Base-by-base conservation (phyloP, 257 asterid genomes). In the Orobanche coerulescens region DNA sequence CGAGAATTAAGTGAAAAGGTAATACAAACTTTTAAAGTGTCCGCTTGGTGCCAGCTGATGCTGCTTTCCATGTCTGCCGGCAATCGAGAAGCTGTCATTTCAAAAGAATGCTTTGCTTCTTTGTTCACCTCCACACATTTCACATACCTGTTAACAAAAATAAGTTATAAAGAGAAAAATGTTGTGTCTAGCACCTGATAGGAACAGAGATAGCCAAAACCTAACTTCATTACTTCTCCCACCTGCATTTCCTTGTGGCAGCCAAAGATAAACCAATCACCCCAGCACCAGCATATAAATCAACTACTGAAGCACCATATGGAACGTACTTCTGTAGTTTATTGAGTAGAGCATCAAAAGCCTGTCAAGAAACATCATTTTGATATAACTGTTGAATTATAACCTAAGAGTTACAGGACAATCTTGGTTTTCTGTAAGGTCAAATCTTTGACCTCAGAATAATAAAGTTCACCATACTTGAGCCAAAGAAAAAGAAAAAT, bases 21-120 rank as follows among this genome's bases (percentile, higher is more conserved):
- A 12, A 40, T n/a, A 73, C 88, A 42, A 53, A 91, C 96, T 59
- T 79, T 82, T 19, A 96, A 85, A 64, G 89, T 65, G 51, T 91
- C 95, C 5, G 92, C 97, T 19, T 85, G 96, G 70, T 88, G 97
- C 96, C 97, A 91, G 81, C 96, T 91, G 76, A 91, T 82, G 83
- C 76, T 79, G 82, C 94, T 46, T 59, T 79, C 82, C 49, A 72
- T 56, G 72, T 61, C 61, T 39, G 71, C 42, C 46, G 91, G 84
- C 65, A 91, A 72, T 48, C 98, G 94, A 67, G 89, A 88, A 72
- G 76, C 86, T 68, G 96, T 85, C 82, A 82, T 91, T 77, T 79
- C 91, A 79, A 87, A 91, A 60, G 98, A 83, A 56, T 65, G 67
- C 68, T 77, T 91, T 30, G 98, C 82, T 65, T 91, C 96, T 75